phyloP scores from a whole-genome alignment of 2,329 filamentous ascomycete genomes.

The Lachnellula cervina region DNA sequence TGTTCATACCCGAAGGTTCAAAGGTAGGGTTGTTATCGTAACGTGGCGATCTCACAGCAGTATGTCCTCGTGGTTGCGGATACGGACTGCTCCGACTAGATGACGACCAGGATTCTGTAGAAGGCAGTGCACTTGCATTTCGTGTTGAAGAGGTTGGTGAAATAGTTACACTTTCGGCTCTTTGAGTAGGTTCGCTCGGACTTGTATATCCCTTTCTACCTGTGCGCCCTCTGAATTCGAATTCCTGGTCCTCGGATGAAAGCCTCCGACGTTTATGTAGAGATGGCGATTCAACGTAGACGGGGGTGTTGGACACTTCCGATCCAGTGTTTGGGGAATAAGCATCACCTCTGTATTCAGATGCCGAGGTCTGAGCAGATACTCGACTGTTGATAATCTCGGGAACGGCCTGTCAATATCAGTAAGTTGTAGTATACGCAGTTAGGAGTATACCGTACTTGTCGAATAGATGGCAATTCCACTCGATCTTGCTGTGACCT shows the following conservation, averaged over 20 bases:
- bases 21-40: conserved; percentile 1
- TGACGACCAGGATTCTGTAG: conserved; percentile 10
- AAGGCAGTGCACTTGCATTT: conserved; percentile 4
- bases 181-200: conserved; percentile 5
- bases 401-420: conserved; percentile 12
- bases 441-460: conserved; percentile 6
- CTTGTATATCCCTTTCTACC: conserved; percentile 13
- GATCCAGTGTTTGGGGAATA: conserved; percentile 7
- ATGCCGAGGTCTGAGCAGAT: background rate
- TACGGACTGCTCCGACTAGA: conserved; percentile 16
- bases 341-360: conserved; percentile 6
- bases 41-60: conserved; percentile 3
- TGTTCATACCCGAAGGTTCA: conserved; percentile 2
- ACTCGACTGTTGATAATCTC: conserved; percentile 8
- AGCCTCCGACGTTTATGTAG: conserved; percentile 18
- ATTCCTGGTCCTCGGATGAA: conserved; percentile 9
- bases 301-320: background rate
- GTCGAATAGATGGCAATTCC: conserved; percentile 21
- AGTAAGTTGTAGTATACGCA: background rate
- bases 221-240: conserved; percentile 6
- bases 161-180: conserved; percentile 9
- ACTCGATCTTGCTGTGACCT: conserved; percentile 11
- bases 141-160: conserved; percentile 10
- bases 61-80: conserved; percentile 1
- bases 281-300: conserved; percentile 7